Evolutionary conservation across 2,329 filamentous ascomycete species (phyloP).

Genomic region (Eutypa lata): DNA sequence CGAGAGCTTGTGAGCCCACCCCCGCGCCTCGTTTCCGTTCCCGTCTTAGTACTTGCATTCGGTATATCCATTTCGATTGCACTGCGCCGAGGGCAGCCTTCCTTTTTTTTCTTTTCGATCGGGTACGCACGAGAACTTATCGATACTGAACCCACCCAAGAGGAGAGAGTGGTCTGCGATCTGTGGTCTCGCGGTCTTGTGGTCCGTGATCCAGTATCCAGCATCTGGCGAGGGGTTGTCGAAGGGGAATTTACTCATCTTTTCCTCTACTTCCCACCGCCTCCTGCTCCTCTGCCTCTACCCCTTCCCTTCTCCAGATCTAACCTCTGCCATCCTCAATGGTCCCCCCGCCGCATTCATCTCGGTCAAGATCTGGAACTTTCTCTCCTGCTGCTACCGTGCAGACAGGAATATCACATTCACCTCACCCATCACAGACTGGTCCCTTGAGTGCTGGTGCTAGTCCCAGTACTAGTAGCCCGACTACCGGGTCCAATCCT

Average conservation of each 20-base stretch:
- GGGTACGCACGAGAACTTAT: neutral
- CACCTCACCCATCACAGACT: conserved; percentile 55
- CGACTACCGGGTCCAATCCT: conserved; percentile 57
- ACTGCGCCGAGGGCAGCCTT: neutral
- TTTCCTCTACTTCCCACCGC: conserved; percentile 9
- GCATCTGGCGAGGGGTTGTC: conserved; percentile 24
- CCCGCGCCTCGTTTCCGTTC: neutral
- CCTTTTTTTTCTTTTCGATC: neutral
- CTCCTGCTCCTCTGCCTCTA: conserved; percentile 9
- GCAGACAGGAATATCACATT: conserved; percentile 54
- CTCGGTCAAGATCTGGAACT: conserved; percentile 56
- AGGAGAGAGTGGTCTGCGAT: conserved; percentile 2
- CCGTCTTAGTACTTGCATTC: neutral
- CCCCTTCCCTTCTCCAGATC: conserved; percentile 14
- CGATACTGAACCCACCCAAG: neutral
- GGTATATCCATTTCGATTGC: neutral
- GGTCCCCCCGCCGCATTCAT: conserved; percentile 29
- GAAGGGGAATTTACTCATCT: conserved; percentile 18
- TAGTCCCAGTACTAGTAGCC: conserved; percentile 60
- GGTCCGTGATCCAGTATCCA: conserved; percentile 4
- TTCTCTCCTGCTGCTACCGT: conserved; percentile 60
- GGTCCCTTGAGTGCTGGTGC: conserved; percentile 57
- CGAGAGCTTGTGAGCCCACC: neutral
- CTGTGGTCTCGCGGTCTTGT: conserved; percentile 6
- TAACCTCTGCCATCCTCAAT: conserved; percentile 29